These are phyloP conservation scores for Plasmodium ovale DNA, from an alignment of 169 alveolate genomes.

Conservation along the genomic window DNA sequence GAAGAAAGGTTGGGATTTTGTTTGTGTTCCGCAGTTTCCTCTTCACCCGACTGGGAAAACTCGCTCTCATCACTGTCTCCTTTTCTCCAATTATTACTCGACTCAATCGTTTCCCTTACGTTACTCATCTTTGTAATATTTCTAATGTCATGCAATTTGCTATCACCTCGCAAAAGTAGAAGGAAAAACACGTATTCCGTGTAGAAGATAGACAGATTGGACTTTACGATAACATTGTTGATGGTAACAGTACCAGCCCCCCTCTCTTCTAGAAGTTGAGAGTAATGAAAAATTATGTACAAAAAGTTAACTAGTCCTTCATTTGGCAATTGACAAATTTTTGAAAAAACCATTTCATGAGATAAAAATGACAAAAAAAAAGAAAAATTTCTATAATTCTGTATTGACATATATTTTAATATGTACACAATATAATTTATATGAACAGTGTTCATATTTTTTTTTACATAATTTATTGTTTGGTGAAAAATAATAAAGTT, in stretches of 20 bases:
- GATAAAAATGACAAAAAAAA: slow-evolving; percentile 23
- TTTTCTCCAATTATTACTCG: not conserved
- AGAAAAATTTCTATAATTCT: slow-evolving; percentile 4
- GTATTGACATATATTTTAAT: slow-evolving; percentile 15
- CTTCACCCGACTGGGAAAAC: not conserved
- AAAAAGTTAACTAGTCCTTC: slow-evolving; percentile 14
- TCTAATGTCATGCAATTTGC: too few relatives aligned
- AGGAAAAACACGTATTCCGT: not conserved
- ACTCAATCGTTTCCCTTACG: too few relatives aligned
- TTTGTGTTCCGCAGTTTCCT: too few relatives aligned
- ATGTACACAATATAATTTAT: slow-evolving; percentile 8
- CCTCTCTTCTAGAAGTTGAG: not conserved
- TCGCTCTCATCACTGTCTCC: not conserved
- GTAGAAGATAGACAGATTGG: not conserved
- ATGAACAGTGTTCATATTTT: not conserved
- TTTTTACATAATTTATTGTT: slow-evolving; percentile 34
- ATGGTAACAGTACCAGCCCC: not conserved
- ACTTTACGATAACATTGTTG: not conserved
- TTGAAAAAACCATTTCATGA: not conserved
- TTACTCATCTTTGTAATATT: too few relatives aligned
- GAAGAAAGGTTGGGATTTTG: not conserved
- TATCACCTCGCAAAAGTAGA: too few relatives aligned
- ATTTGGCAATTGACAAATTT: slow-evolving; percentile 1
- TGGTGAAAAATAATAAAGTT: slow-evolving; percentile 33
- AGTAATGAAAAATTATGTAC: slow-evolving; percentile 27